Conservation (phyloP, 73 alveolate genomes). For the Blepharisma japonicum region DNA sequence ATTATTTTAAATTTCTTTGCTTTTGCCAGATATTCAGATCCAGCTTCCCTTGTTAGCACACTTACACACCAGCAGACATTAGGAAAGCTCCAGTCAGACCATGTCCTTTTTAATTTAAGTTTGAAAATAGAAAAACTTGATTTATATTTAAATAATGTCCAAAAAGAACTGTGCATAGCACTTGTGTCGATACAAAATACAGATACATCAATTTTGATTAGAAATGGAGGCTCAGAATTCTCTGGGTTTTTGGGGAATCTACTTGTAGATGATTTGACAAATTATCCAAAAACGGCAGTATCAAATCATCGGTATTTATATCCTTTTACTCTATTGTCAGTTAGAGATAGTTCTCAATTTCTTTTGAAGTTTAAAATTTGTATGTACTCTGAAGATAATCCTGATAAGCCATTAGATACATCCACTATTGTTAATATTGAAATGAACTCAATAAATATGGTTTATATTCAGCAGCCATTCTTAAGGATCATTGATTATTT, state of each 20-base stretch:
- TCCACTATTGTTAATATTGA: not conserved
- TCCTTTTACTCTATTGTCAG: not conserved
- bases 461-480: conserved; percentile 19
- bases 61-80: not conserved
- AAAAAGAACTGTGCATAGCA: conserved; percentile 13
- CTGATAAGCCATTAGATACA: not conserved
- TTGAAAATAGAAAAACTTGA: not conserved
- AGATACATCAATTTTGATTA: not conserved
- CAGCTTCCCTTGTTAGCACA: not conserved
- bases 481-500: conserved; percentile 18
- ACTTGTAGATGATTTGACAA: not conserved
- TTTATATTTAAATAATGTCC: not conserved
- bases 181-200: not conserved
- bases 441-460: conserved; percentile 11
- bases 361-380: conserved; percentile 2
- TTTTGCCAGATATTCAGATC: conserved; percentile 13
- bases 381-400: conserved; percentile 6
- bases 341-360: not conserved
- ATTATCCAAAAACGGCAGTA: conserved; percentile 12
- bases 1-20: conserved; percentile 2
- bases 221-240: conserved; percentile 6
- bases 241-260: conserved; percentile 4
- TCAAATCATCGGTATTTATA: too few species aligned
- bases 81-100: conserved; percentile 1
- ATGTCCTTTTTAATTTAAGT: not conserved